A percentile compares a stretch with the other conserved stretches of the same genome.
These are phyloP conservation scores for Neckera pumila DNA, from an alignment of 225 moss, liverwort and hornwort genomes.

Conservation along the genomic window DNA sequence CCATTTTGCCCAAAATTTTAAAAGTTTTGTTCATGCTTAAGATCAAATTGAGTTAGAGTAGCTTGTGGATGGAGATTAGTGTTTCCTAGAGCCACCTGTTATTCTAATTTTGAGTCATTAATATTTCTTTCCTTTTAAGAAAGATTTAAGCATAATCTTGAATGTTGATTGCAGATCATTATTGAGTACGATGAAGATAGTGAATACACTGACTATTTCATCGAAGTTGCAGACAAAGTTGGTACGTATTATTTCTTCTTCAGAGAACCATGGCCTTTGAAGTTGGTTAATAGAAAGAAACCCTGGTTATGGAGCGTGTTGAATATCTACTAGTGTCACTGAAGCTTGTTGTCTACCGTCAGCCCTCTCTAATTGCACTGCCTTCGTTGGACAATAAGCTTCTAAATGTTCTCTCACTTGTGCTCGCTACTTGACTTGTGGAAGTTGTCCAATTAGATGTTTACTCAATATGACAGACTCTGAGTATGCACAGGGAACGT, in stretches of 20 bases:
- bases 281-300: background rate
- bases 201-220: conserved; percentile 73
- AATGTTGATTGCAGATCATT: conserved; percentile 37
- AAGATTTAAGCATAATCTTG: background rate
- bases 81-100: background rate
- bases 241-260: conserved; percentile 24
- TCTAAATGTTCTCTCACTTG: background rate
- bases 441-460: background rate
- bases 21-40: background rate
- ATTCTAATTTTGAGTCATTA: background rate
- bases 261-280: background rate
- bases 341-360: background rate
- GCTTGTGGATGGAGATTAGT: background rate
- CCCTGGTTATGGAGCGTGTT: background rate
- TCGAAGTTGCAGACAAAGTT: conserved; percentile 83
- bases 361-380: background rate
- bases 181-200: conserved; percentile 72
- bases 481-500: background rate
- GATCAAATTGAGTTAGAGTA: background rate
- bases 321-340: background rate
- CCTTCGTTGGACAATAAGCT: background rate
- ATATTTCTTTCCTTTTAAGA: background rate
- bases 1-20: too few species aligned
- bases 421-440: background rate
- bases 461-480: background rate